Evolutionary conservation across 352 stramenopile genomes (phyloP).

Genomic region (Globisporangium camurandrum): DNA sequence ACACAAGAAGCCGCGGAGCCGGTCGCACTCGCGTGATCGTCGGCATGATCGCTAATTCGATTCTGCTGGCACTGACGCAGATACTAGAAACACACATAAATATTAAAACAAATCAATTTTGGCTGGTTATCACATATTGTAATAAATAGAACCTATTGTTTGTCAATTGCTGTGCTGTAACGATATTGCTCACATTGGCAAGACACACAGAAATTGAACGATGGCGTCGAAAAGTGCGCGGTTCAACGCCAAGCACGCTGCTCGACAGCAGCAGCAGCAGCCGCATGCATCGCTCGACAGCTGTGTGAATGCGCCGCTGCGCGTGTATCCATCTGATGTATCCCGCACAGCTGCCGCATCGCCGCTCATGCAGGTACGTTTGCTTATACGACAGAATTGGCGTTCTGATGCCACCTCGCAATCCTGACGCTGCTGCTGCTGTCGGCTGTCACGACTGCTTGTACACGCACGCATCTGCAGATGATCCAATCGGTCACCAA

Average conservation of each 20-base stretch:
- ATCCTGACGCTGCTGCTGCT: background rate
- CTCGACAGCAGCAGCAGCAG: slow-evolving; percentile 6
- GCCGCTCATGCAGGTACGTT: slow-evolving; percentile 6
- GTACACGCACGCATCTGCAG: slow-evolving; percentile 25
- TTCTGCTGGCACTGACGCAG: too few relatives aligned
- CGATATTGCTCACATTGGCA: too few relatives aligned
- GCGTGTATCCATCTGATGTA: slow-evolving; percentile 42
- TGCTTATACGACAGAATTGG: background rate
- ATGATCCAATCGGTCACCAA: slow-evolving; percentile 29
- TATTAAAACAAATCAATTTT: too few relatives aligned
- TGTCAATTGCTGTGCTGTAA: too few relatives aligned
- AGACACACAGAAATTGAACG: too few relatives aligned
- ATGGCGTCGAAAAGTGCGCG: background rate
- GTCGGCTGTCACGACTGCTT: background rate
- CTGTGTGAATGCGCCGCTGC: slow-evolving; percentile 32
- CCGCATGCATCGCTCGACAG: slow-evolving; percentile 20
- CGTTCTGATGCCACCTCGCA: background rate
- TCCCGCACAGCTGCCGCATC: slow-evolving; percentile 9
- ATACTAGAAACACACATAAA: too few relatives aligned
- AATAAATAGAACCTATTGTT: too few relatives aligned
- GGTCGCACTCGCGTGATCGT: background rate
- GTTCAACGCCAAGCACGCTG: slow-evolving; percentile 3
- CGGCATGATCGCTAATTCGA: too few relatives aligned
- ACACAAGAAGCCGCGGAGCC: background rate
- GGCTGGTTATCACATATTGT: too few relatives aligned